Conservation (phyloP, 192 early-diverging fungal species). For the Podochytrium sp. region DNA sequence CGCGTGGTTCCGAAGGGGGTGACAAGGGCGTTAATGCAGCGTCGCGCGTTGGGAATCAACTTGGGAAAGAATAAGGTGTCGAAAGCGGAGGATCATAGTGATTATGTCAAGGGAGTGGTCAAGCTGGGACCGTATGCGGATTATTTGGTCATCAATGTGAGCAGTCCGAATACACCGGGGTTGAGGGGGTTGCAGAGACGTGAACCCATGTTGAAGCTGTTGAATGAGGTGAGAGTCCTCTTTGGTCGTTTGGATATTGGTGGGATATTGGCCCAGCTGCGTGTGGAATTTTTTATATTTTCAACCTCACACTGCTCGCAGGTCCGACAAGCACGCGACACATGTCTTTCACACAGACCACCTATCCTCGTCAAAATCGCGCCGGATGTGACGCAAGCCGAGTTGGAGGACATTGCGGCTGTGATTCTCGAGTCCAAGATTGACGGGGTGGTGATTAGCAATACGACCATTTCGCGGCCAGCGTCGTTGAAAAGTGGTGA, state of each 20-base stretch:
- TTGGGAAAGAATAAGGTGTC: slow-evolving; percentile 87
- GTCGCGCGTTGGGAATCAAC: slow-evolving; percentile 79
- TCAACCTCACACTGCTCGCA: slow-evolving; percentile 14
- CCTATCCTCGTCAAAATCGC: slow-evolving; percentile 90
- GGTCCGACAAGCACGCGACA: slow-evolving; percentile 40
- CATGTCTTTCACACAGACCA: slow-evolving; percentile 53
- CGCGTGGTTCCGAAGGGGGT: slow-evolving; percentile 57
- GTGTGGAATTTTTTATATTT: slow-evolving; percentile 3
- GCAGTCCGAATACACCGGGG: slow-evolving; percentile 86
- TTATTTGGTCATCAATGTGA: slow-evolving; percentile 88
- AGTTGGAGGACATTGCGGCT: slow-evolving; percentile 79
- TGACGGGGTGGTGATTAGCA: slow-evolving; percentile 88
- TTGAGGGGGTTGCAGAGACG: slow-evolving; percentile 71
- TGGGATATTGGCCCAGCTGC: no score
- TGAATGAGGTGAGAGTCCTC: slow-evolving; percentile 60
- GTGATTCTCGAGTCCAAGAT: slow-evolving; percentile 70
- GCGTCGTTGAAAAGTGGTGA: slow-evolving; percentile 56
- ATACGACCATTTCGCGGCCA: slow-evolving; percentile 84
- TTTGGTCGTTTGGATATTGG: slow-evolving; percentile 11
- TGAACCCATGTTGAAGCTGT: slow-evolving; percentile 70
- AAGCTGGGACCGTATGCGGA: slow-evolving; percentile 79
- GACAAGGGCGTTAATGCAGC: slow-evolving; percentile 63
- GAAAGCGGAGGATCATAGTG: slow-evolving; percentile 63
- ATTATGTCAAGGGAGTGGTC: slow-evolving; percentile 81
- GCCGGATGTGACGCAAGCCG: slow-evolving; percentile 75